Evolutionary conservation across 768 basidiomycete species (phyloP), one percentile per base, ranked within the genome.

Genomic region (Fomitopsis serialis): DNA sequence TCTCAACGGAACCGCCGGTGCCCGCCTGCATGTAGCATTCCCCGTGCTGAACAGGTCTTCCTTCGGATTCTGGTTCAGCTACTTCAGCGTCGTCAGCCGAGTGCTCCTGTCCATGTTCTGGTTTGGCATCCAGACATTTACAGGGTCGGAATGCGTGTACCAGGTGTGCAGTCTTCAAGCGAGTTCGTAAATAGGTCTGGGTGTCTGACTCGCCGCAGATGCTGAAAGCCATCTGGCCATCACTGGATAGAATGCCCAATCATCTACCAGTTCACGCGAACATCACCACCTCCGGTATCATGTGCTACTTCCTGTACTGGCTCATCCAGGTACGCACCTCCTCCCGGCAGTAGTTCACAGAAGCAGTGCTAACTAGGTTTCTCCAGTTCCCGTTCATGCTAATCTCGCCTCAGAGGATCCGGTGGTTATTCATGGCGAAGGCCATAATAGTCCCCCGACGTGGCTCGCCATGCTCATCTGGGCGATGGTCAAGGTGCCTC

Each of bases 51-150:
- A 86, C 59, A 77, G 92, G 15, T 90, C 91, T 1, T 91, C 87
- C 0, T 89, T 93, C 60, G 92, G 92, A 1, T 93, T 92, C 71
- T 93, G 87, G 82, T 79, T 93, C 61, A 88, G 89, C 63, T 93
- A 91, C 69, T 92, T 92, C 67, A 83, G 81, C 54, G 87, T 94
- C 44, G 65, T 92, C 54, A 89, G 87, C 58, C 80, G 90, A 21
- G 78, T 84, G 42, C 70, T 90, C 19, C 78, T 93, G 22, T 76
- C 87, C 35, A 80, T 91, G 77, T 88, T 92, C 66, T 93, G 91
- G 88, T 88, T 88, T 54, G 82, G 82, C 6, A 78, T 88, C 17
- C 86, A 86, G 74, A 84, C 81, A 45, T 58, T 52, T 58, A 63
- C 58, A n/a, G 56, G 86, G 8, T 85, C 84, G n/a, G 84, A 89